Base-by-base conservation (phyloP, 1,284 basidiomycete species). In the Irpex sp. region DNA sequence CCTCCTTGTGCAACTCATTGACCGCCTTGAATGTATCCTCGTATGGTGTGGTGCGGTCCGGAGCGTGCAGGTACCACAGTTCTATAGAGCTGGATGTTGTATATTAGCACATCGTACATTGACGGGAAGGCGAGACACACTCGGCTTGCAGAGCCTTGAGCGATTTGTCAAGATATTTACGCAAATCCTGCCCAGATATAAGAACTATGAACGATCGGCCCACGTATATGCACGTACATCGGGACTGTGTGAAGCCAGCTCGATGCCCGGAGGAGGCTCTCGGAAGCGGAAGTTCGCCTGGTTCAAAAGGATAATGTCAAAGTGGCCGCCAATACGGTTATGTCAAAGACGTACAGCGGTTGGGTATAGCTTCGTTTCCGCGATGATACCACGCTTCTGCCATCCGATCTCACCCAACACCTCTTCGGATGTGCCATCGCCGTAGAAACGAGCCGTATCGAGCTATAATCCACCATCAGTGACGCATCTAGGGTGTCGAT, bases 401-500 rank as follows among this genome's bases (percentile, higher is more conserved):
- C 82, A 73, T 36, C 64, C 61, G 19, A 70, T 59, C 37, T 78
- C 70, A 3, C 76, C 73, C 4, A 84, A 67, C 36, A 73, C 62
- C 77, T 81, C 65, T 55, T 85, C 83, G 61, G 77, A 79, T 2
- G 82, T 82, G 1, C 82, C 81, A n/a, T 69, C 73, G 12, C 70
- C 62, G 67, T 87, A 87, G 12, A 73, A 70, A 1, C 80, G 77
- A n/a, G 85, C 82, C 4, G 82, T 83, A 67, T 87, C 85, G 53
- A 83, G 72, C 80, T 81, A 23, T n/a, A 37, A 3, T 5, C 16
- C 14, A 18, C 35, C 21, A 18, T 51, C 5, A 51, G 18, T 18
- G 10, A 70, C 39, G 14, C 61, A 12, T 6, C 10, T 47, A 48
- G 37, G 18, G 3, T 39, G 14, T 45, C 1, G 3, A 18, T 14